Evolutionary conservation across 768 basidiomycete species (phyloP), one percentile per base, ranked within the genome.

Genomic region (Naganishia vaughanmartiniae): DNA sequence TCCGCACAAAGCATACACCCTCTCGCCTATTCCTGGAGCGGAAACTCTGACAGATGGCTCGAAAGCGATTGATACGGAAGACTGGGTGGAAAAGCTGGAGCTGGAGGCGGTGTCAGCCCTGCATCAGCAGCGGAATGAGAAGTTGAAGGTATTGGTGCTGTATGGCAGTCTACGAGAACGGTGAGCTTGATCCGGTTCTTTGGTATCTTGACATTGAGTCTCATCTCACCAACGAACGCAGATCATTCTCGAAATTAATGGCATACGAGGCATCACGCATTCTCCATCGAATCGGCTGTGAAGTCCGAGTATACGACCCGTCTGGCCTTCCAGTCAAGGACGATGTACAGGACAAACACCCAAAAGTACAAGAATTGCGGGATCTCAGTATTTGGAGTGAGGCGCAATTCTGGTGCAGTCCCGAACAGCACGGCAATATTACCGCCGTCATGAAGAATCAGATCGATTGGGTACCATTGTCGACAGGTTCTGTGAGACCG

Each of bases 381-480:
- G 53, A 63, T 26, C 57, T 78, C 55, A 74, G 70, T 54, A 73
- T 74, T 14, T 77, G 74, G 76, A 72, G 69, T 46, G 69, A 77
- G 15, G 75, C 70, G 2, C 76, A 78, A 17, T 68, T 80, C 34
- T 79, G 75, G 75, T 74, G 69, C 55, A 74, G 72, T 6, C 78
- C 79, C 0, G 79, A 79, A 48, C 78, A 82, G 67, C 81, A 82
- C 48, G 81, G 81, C 0, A 78, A 77, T 5, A 76, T 82, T 53
- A 82, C 81, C 3, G 81, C 77, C 0, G 78, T 80, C 3, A 74
- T 81, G 66, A 81, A 82, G 77, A 82, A 77, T 39, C 81, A 82
- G 70, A 80, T 82, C 63, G 81, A 82, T 67, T 82, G 81, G 80
- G 81, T 82, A 51, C 81, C 81, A 4, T 70, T 82, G 10, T 73